Evolutionary conservation across 2,329 filamentous ascomycete species (phyloP), one percentile per base, ranked within the genome.

Genomic region (Diaporthe batatas): DNA sequence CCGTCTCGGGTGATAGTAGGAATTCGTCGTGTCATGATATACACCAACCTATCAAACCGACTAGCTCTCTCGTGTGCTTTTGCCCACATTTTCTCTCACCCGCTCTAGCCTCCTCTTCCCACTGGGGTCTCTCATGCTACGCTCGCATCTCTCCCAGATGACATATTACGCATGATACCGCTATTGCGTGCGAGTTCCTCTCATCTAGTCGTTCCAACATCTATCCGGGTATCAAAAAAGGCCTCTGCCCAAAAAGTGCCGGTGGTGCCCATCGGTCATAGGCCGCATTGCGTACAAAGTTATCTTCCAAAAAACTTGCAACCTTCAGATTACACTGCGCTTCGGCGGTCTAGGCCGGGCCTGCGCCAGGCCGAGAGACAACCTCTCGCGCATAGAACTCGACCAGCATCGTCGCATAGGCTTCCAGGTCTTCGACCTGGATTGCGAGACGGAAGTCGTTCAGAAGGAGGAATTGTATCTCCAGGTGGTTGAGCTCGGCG

Each of bases 381-480:
- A 98, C 92, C 81, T 99, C 96, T 70, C 96, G 89, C 0, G 95
- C 96, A 79, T 98, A 99, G 79, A 98, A 99, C 79, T 98, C 96
- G 21, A 99, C 96, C 16, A 99, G 87, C 96, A 98, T 98, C 0
- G 96, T 99, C 6, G 95, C 96, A 78, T 99, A 99, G 0, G 95
- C 94, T 82, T 99, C 96, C 73, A 99, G 90, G 79, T 98, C 96
- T 84, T 98, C 96, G 18, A 98, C 93, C 0, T 96, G 93, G 12
- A 99, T 93, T 2, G 94, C 94, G 21, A 99, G 91, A 73, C 96
- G 91, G 82, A 99, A 99, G 81, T 98, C 96, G 83, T 99, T 99
- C 39, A 99, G 87, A 2, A 98, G 88, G 6, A 99, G 88, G 80
- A 99, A 99, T 83, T 99, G 96, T 3, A 98, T 89, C 82, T 99